These are phyloP conservation scores for Sphagnum tenellum DNA, from an alignment of 225 moss, liverwort and hornwort species.

Conservation along the genomic window DNA sequence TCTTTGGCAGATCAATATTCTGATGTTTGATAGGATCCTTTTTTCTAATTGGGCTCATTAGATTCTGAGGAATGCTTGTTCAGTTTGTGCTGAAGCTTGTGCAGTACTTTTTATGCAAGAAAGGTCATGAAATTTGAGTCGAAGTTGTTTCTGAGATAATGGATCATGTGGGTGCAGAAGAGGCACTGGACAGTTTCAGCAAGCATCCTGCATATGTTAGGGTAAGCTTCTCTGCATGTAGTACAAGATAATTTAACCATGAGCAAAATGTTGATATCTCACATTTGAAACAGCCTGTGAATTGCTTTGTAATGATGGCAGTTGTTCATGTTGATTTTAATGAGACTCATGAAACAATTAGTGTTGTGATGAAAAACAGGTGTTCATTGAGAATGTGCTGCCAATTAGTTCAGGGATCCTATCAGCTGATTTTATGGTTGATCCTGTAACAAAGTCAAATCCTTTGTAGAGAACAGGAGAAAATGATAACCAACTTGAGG, in stretches of 20 bases:
- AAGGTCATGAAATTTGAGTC: too few species aligned
- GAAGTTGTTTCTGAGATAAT: too few species aligned
- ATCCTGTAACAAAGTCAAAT: constrained; percentile 48
- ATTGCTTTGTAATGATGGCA: constrained; percentile 1
- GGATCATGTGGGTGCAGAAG: constrained; percentile 24
- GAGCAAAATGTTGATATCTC: neutral
- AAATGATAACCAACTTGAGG: too few species aligned
- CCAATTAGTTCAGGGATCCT: constrained; percentile 46
- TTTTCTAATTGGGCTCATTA: too few species aligned
- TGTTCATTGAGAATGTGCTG: constrained; percentile 48
- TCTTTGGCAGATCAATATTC: too few species aligned
- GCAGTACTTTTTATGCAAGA: too few species aligned
- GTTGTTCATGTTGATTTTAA: too few species aligned
- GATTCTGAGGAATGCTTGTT: too few species aligned
- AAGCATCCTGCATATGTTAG: constrained; percentile 49
- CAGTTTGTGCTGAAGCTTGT: too few species aligned
- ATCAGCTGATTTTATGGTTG: constrained; percentile 51
- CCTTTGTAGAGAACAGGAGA: constrained; percentile 15
- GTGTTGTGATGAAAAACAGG: constrained; percentile 10
- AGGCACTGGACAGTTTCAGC: constrained; percentile 47
- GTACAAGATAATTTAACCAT: neutral
- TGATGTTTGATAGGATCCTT: too few species aligned
- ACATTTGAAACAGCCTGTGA: neutral
- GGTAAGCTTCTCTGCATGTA: constrained; percentile 14
- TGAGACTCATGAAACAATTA: too few species aligned